Conservation (phyloP, 108 stramenopile species). For the Conticribra guillardii region DNA sequence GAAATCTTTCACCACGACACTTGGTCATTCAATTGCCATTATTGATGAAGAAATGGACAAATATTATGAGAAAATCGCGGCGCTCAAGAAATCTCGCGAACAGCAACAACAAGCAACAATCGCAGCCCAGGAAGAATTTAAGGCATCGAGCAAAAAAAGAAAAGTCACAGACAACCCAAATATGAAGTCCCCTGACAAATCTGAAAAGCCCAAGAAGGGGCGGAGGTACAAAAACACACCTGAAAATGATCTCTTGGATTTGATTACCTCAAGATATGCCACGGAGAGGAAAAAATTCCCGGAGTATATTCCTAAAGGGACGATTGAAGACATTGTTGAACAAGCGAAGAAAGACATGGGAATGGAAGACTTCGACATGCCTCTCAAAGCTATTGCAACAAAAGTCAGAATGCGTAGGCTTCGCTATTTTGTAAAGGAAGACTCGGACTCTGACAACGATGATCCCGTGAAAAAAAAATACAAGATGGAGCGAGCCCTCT, state of each 20-base stretch:
- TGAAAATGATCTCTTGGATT: constrained; percentile 1
- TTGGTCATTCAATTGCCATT: constrained; percentile 1
- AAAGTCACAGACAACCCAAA: not conserved
- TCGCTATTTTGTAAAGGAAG: not conserved
- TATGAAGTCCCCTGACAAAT: no score
- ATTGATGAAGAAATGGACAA: constrained; percentile 23
- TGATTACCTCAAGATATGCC: constrained; percentile 11
- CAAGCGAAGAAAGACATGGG: constrained; percentile 12
- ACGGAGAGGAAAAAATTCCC: constrained; percentile 2
- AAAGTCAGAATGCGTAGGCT: constrained; percentile 5
- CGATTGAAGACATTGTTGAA: constrained; percentile 11
- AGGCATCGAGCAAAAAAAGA: constrained; percentile 9
- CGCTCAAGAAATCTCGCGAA: constrained; percentile 10
- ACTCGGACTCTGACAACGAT: not conserved
- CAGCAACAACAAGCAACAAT: not conserved
- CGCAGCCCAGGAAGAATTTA: not conserved
- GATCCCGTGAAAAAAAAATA: not conserved
- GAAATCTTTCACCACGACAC: not conserved
- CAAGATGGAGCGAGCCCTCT: not conserved
- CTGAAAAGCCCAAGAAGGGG: not conserved
- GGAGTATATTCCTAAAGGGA: constrained; percentile 12
- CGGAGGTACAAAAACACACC: not conserved
- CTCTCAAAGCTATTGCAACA: not conserved
- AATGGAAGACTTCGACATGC: constrained; percentile 12
- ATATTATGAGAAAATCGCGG: constrained; percentile 15